phyloP scores from a whole-genome alignment of 176 grass and related monocot genomes.

The Bolboschoenus planiculmis region DNA sequence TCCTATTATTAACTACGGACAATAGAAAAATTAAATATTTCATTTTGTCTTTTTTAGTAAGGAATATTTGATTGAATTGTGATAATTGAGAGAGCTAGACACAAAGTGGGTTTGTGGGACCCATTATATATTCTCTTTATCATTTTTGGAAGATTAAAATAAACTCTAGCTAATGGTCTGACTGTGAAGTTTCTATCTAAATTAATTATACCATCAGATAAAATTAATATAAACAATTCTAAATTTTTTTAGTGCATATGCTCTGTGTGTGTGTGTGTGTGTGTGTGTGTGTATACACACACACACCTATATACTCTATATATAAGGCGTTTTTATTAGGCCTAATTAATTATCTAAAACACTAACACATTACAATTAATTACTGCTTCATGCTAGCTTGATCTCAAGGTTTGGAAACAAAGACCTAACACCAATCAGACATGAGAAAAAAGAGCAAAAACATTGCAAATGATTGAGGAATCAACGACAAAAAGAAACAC shows the following conservation, averaged over 20 bases:
- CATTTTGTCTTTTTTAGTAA: neutral
- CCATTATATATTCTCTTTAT: neutral
- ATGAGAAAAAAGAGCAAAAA: constrained; percentile 1
- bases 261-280: too few species aligned
- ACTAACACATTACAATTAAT: neutral
- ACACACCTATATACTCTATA: neutral
- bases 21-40: neutral
- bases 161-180: neutral
- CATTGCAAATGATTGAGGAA: constrained; percentile 26
- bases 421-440: constrained; percentile 17
- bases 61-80: neutral
- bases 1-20: neutral
- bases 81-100: neutral
- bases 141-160: neutral
- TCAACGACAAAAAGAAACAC: constrained; percentile 14
- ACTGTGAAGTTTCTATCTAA: neutral
- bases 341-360: neutral
- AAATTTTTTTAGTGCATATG: too few species aligned
- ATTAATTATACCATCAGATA: neutral
- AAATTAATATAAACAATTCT: neutral
- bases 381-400: neutral
- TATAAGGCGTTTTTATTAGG: neutral
- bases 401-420: neutral
- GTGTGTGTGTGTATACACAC: neutral
- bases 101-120: neutral